Evolutionary conservation across 257 asterid genomes (phyloP).

Genomic region (Forsythia suspensa): DNA sequence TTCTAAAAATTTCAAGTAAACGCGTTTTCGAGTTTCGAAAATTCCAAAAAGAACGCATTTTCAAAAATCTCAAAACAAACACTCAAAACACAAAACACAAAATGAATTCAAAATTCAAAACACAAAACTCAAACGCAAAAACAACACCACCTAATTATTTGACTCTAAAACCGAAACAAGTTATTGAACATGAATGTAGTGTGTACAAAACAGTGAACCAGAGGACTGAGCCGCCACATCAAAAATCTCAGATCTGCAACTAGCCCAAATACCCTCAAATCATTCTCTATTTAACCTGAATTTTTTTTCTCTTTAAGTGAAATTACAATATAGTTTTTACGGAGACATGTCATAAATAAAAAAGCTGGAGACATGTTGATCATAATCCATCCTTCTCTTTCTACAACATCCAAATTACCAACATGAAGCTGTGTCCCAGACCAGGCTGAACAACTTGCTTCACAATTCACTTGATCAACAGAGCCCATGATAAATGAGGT

Average conservation of each 20-base stretch:
- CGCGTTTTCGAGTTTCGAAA: too few relatives aligned
- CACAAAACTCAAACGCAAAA: too few relatives aligned
- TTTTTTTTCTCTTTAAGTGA: not conserved
- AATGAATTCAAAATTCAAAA: too few relatives aligned
- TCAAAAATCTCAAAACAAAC: too few relatives aligned
- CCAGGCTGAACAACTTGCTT: slow-evolving; percentile 11
- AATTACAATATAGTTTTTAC: not conserved
- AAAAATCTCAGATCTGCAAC: not conserved
- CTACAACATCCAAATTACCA: not conserved
- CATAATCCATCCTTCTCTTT: not conserved
- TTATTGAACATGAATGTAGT: not conserved
- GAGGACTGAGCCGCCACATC: not conserved
- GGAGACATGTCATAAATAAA: not conserved
- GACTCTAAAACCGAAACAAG: not conserved
- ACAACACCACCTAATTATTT: too few relatives aligned
- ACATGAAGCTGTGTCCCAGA: slow-evolving; percentile 3
- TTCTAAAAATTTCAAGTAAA: too few relatives aligned
- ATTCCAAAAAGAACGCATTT: too few relatives aligned
- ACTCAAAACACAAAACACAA: too few relatives aligned
- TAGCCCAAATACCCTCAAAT: not conserved
- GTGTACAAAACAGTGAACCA: not conserved
- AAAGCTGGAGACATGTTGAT: not conserved
- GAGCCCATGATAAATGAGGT: not conserved
- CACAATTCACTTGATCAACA: not conserved
- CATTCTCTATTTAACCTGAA: not conserved